Evolutionary conservation across 1,139 yeast genomes (phyloP).

Genomic region (Sugiyamaella novakii): DNA sequence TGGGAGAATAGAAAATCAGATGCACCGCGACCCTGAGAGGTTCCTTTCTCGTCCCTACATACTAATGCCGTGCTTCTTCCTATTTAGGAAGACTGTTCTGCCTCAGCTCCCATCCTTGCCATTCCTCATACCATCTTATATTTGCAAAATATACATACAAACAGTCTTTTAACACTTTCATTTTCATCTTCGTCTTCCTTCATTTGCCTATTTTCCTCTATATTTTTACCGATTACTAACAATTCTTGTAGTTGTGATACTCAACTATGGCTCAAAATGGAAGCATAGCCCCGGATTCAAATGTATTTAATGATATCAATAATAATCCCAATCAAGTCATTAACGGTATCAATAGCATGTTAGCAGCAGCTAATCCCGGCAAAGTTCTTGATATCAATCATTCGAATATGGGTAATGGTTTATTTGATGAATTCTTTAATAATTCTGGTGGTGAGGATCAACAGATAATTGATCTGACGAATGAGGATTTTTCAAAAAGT

Average conservation of each 20-base stretch:
- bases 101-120: too few species aligned
- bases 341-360: not conserved
- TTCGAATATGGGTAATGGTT: conserved; percentile 1
- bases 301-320: too few species aligned
- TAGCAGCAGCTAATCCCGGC: not conserved
- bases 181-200: not conserved
- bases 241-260: not conserved
- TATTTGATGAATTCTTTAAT: conserved; percentile 4
- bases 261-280: conserved; percentile 7
- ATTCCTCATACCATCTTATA: too few species aligned
- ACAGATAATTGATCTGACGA: conserved; percentile 5
- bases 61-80: too few species aligned
- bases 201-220: not conserved
- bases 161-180: not conserved
- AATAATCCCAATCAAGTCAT: too few species aligned
- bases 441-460: not conserved
- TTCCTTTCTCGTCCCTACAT: too few species aligned
- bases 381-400: conserved; percentile 2
- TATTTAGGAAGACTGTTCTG: too few species aligned
- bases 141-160: too few species aligned
- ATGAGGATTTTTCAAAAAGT: too few species aligned
- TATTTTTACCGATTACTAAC: not conserved
- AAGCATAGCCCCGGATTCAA: too few species aligned
- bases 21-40: too few species aligned
- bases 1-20: too few species aligned